Percentiles rank a stretch among this genome's conserved stretches.
phyloP scores from a whole-genome alignment of 371 early-diverging fungal species.

The Sporodiniella umbellata region DNA sequence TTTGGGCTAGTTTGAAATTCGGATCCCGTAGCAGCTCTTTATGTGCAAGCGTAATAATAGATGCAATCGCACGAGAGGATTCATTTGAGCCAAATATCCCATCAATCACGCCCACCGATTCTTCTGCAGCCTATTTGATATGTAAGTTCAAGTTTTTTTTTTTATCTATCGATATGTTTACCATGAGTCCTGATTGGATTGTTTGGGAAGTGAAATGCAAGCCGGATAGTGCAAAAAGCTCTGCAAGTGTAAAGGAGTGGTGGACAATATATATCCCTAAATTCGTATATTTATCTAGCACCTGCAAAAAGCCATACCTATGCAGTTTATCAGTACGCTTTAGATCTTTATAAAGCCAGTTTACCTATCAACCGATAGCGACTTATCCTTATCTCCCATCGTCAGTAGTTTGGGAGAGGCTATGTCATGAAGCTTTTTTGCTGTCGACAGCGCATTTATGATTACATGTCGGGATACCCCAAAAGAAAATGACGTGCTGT shows the following conservation, averaged over 20 bases:
- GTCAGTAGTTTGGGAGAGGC: slow-evolving; percentile 4
- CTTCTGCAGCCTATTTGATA: slow-evolving; percentile 69
- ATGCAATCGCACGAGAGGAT: slow-evolving; percentile 83
- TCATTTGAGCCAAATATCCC: slow-evolving; percentile 91
- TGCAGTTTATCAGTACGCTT: neutral
- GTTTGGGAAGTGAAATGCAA: slow-evolving; percentile 75
- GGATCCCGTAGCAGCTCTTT: slow-evolving; percentile 75
- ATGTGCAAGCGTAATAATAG: slow-evolving; percentile 74
- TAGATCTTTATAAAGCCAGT: neutral
- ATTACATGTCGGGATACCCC: slow-evolving; percentile 56
- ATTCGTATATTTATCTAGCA: slow-evolving; percentile 68
- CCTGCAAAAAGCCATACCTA: slow-evolving; percentile 52
- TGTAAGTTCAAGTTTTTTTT: neutral
- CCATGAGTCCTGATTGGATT: slow-evolving; percentile 67
- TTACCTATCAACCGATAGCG: slow-evolving; percentile 12
- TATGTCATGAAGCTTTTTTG: slow-evolving; percentile 49
- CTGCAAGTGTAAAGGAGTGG: slow-evolving; percentile 73
- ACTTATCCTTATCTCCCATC: neutral
- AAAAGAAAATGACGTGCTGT: slow-evolving; percentile 56
- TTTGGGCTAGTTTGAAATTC: slow-evolving; percentile 58
- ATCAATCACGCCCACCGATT: slow-evolving; percentile 86
- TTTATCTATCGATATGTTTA: slow-evolving; percentile 14
- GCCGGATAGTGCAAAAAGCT: slow-evolving; percentile 75
- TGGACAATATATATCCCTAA: slow-evolving; percentile 70
- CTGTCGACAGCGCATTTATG: slow-evolving; percentile 55